Base-by-base conservation (phyloP, 164 flowering plant genomes). In the Nelumbo lutea region DNA sequence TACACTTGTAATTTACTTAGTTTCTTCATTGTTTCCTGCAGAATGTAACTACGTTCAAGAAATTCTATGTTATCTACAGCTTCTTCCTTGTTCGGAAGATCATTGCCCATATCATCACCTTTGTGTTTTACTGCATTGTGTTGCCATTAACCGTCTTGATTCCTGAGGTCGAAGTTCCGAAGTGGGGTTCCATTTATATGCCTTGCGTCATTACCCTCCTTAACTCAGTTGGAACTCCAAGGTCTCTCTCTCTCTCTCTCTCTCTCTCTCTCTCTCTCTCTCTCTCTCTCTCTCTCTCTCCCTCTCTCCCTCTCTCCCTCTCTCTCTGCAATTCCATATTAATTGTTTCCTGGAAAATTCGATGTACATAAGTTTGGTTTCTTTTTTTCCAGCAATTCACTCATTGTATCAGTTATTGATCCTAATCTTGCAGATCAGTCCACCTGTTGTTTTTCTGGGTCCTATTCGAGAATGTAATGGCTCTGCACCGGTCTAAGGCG, bases 381-480 rank as follows among this genome's bases (percentile, higher is more conserved):
- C 27, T 27, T 27, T 27, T 27, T 27, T 27, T 27, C 27, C 27
- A 27, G 27, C 27, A 27, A 27, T 38, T 45, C 9, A 59, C 61
- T 48, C 43, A 9, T 43, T 44, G 8, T 40, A 38, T 61, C 66
- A 39, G 5, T 58, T 60, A 50, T 15, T 27, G 27, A 27, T 27
- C 27, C 42, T 55, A 5, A 41, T 59, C 9, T 53, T 64, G 58
- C 90, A 95, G 99, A 80, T 95, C 99, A 3, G 78, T 95, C 70
- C 97, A 95, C 81, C 76, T 95, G 2, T 61, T 95, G 77, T 85
- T 89, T 64, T 95, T 92, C 74, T 96, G 99, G 99, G 85, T 96
- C 61, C 84, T 90, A 39, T 96, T 96, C 52, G 99, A 96, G 85
- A 95, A 95, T 78, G 99, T 95, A 62, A 95, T 95, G 99, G 86